These are phyloP conservation scores for Teratosphaeria gauchensis DNA, from an alignment of 2,329 filamentous ascomycete genomes.

Conservation along the genomic window DNA sequence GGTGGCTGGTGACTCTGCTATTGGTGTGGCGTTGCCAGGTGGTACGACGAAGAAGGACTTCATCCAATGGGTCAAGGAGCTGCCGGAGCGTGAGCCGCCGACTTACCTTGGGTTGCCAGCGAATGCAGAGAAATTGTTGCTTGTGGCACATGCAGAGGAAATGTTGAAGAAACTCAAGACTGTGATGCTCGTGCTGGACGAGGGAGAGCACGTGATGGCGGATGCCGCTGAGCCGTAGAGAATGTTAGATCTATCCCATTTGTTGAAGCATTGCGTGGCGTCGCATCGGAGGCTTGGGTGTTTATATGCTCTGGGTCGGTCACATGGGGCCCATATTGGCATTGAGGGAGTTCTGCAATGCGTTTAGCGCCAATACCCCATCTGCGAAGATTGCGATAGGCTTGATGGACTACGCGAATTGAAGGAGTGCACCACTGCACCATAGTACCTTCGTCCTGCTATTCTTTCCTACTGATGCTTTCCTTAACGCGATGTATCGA, in stretches of 20 bases:
- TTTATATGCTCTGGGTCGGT: neutral
- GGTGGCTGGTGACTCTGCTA: slow-evolving; percentile 27
- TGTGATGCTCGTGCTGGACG: slow-evolving; percentile 81
- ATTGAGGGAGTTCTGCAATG: neutral
- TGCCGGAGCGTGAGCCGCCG: slow-evolving; percentile 92
- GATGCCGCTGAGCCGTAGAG: slow-evolving; percentile 16
- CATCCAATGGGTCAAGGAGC: slow-evolving; percentile 76
- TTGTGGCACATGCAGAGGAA: slow-evolving; percentile 77
- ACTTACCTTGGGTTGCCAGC: slow-evolving; percentile 89
- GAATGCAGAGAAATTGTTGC: slow-evolving; percentile 89
- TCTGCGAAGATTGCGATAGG: slow-evolving; percentile 3
- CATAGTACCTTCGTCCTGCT: neutral
- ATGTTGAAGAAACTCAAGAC: slow-evolving; percentile 77
- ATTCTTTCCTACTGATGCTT: neutral
- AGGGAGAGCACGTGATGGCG: slow-evolving; percentile 77
- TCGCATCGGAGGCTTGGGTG: neutral
- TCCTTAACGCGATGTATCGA: neutral
- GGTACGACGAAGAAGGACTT: slow-evolving; percentile 81
- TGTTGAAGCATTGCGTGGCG: slow-evolving; percentile 4
- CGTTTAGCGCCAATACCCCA: slow-evolving; percentile 7
- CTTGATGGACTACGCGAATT: neutral
- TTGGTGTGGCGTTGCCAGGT: slow-evolving; percentile 60
- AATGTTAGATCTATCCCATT: neutral
- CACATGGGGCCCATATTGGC: neutral
- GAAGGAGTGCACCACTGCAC: neutral